phyloP scores from a whole-genome alignment of 1,284 basidiomycete genomes.

The Ustilago esculenta region DNA sequence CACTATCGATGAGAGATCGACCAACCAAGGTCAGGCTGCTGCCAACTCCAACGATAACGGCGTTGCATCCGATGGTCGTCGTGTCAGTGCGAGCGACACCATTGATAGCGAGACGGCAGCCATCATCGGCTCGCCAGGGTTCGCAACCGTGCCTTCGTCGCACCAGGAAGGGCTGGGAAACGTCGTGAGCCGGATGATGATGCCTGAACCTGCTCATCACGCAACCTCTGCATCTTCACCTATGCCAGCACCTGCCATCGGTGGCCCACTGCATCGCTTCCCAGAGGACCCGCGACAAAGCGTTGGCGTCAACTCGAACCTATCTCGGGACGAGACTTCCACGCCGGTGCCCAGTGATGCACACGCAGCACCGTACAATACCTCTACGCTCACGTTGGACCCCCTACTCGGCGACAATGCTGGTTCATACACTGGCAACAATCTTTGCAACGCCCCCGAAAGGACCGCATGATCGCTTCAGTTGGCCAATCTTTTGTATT shows the following conservation, averaged over 20 bases:
- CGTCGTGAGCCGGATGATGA: constrained; percentile 43
- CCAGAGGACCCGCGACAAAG: constrained; percentile 27
- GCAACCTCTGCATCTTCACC: constrained; percentile 3
- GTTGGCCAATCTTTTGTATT: background rate
- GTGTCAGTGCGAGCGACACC: constrained; percentile 38
- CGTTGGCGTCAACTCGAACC: constrained; percentile 21
- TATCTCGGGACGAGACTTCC: constrained; percentile 18
- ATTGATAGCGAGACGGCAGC: constrained; percentile 46
- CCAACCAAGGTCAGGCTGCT: constrained; percentile 11
- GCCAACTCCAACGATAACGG: background rate
- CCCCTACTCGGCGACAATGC: constrained; percentile 39
- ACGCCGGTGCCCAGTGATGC: constrained; percentile 6
- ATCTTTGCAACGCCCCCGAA: background rate
- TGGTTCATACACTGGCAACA: constrained; percentile 2
- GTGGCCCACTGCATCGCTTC: background rate
- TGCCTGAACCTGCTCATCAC: constrained; percentile 15
- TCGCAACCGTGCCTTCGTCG: constrained; percentile 17
- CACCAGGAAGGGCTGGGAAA: constrained; percentile 42
- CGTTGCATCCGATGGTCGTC: constrained; percentile 9
- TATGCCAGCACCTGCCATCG: constrained; percentile 13
- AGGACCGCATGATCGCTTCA: background rate
- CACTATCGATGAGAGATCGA: constrained; percentile 40
- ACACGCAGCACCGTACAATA: constrained; percentile 8
- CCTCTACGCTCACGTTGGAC: constrained; percentile 25
- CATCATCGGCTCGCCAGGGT: constrained; percentile 22